phyloP scores from a whole-genome alignment of 2,329 filamentous ascomycete species.

The Akanthomyces uredinophilus region DNA sequence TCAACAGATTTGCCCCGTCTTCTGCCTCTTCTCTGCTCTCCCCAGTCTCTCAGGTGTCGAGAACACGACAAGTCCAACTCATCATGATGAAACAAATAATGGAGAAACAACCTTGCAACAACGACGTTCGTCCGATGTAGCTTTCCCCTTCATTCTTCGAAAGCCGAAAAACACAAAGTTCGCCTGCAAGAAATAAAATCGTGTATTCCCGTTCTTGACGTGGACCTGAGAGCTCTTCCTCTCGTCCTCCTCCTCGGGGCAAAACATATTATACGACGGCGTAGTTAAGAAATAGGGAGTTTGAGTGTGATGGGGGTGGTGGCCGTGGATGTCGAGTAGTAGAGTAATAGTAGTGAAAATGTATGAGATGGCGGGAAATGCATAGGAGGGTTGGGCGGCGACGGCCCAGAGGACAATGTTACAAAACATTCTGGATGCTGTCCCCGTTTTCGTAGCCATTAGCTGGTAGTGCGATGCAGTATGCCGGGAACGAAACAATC shows the following conservation, averaged over 20 bases:
- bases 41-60: slow-evolving; percentile 1
- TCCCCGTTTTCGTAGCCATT: neutral
- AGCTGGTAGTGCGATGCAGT: neutral
- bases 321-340: neutral
- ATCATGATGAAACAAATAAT: slow-evolving; percentile 10
- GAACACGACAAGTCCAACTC: neutral
- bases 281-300: slow-evolving; percentile 11
- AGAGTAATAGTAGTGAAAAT: slow-evolving; percentile 3
- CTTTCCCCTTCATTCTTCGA: neutral
- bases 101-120: slow-evolving; percentile 1
- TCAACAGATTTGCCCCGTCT: slow-evolving; percentile 6
- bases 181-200: neutral
- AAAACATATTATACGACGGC: slow-evolving; percentile 13
- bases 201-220: neutral
- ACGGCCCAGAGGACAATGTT: neutral
- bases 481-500: neutral
- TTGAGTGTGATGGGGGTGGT: neutral
- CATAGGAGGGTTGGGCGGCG: neutral
- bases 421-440: neutral
- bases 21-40: neutral
- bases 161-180: neutral
- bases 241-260: neutral
- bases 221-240: neutral
- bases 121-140: slow-evolving; percentile 7
- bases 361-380: neutral